Evolutionary conservation across 495 filamentous ascomycete genomes (phyloP), one percentile per base, ranked within the genome.

Genomic region (Penicillium cataractarum): DNA sequence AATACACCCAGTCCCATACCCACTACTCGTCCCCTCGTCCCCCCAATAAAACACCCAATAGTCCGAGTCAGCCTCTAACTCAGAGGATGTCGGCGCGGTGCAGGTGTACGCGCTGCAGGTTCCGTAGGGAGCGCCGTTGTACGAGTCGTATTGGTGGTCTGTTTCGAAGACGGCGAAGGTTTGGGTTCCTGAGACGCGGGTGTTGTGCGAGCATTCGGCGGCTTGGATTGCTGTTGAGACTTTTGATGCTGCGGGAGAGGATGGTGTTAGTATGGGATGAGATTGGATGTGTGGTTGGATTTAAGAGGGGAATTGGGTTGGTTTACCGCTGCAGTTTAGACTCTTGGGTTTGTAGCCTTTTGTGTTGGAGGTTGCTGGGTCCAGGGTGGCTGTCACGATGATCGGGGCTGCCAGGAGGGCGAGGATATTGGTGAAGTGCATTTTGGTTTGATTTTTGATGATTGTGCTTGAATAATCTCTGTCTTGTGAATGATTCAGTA

Each of bases 21-120:
- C 75, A 27, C 54, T 65, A 27, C 55, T 57, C 39, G 65, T 53
- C n/a, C 75, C 75, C 26, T 67, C 61, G 22, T 65, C 60, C 4
- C 70, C 67, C 73, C 75, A 77, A 62, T 72, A 77, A 63, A 77
- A 77, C 13, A 68, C 65, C 75, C 75, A 77, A 62, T 69, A 74
- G 54, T 77, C 74, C 2, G 55, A 58, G 24, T 72, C 58, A 13
- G 32, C 62, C 53, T 71, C 67, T 57, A 73, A 37, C 27, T 74
- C 63, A 21, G 35, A 27, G 22, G 29, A 56, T 12, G 66, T 72
- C 0, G 74, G 72, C 13, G 72, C 59, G 21, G 65, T 63, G 54
- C 75, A 76, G 10, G 75, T 77, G 61, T 77, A 77, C 8, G 75
- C 75, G 22, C 58, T 65, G 65, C 75, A 77, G 5, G 75, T 77